A percentile compares a stretch with the other conserved stretches of the same genome.
phyloP scores from a whole-genome alignment of 257 asterid genomes.

The Forsythia viridissima region DNA sequence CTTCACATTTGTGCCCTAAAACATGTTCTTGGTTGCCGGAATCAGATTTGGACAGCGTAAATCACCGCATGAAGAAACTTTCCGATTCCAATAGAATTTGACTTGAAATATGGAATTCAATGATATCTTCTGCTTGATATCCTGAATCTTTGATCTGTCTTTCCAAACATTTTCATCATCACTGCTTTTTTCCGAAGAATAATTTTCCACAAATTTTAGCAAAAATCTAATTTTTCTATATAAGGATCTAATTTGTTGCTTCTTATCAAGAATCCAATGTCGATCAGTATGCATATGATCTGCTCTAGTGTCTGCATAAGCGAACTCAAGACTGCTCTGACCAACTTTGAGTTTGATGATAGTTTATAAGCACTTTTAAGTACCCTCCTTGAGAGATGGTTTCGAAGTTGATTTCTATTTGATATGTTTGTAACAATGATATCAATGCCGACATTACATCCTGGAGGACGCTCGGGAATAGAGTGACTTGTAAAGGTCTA shows the following conservation, averaged over 20 bases:
- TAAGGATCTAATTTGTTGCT: neutral
- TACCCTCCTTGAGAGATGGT: neutral
- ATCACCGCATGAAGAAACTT: neutral
- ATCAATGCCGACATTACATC: neutral
- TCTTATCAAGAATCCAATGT: neutral
- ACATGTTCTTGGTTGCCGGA: neutral
- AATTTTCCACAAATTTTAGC: neutral
- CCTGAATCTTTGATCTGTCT: neutral
- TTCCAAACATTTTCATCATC: neutral
- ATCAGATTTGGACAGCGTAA: neutral
- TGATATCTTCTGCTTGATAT: neutral
- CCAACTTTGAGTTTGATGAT: neutral
- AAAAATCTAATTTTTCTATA: neutral
- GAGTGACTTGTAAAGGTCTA: neutral
- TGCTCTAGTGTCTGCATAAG: neutral
- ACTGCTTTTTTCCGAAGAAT: neutral
- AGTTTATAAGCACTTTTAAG: too few species aligned
- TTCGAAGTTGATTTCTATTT: neutral
- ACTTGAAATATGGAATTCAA: neutral
- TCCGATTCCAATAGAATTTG: neutral
- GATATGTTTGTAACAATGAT: neutral
- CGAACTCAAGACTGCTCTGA: neutral
- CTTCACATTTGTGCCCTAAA: neutral
- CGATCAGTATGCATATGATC: too few species aligned
- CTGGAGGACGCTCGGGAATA: neutral